Evolutionary conservation across 108 stramenopile species (phyloP).

Genomic region (Skeletonema potamos): DNA sequence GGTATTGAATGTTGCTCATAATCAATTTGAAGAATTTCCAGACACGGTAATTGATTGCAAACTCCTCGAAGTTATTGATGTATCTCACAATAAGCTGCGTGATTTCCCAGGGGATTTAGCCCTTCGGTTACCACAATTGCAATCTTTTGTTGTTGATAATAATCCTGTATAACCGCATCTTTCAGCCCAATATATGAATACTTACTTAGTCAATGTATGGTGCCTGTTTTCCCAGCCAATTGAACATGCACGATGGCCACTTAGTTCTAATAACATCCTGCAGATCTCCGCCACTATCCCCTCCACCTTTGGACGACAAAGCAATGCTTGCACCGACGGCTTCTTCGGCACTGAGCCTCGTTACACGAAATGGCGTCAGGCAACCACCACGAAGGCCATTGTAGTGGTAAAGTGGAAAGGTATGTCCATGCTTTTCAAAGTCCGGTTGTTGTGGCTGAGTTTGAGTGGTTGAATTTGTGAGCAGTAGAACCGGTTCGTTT

Average conservation of each 20-base stretch:
- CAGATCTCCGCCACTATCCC: conserved; percentile 38
- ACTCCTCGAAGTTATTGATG: conserved; percentile 33
- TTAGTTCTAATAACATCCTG: conserved; percentile 70
- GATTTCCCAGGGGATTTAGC: conserved; percentile 35
- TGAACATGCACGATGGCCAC: conserved; percentile 67
- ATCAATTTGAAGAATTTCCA: conserved; percentile 25
- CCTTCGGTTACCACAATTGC: conserved; percentile 30
- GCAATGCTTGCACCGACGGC: conserved; percentile 80
- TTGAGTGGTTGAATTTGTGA: neutral
- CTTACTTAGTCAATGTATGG: conserved; percentile 56
- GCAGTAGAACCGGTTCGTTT: neutral
- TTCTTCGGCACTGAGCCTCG: conserved; percentile 62
- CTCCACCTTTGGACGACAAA: conserved; percentile 27
- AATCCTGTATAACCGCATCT: conserved; percentile 24
- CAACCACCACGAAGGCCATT: conserved; percentile 77
- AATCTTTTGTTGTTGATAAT: conserved; percentile 34
- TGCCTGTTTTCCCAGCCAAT: conserved; percentile 60
- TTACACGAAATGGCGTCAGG: conserved; percentile 64
- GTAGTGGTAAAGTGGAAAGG: conserved; percentile 70
- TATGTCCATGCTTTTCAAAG: conserved; percentile 43
- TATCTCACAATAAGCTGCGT: conserved; percentile 35
- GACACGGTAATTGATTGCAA: conserved; percentile 12
- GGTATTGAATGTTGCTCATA: conserved; percentile 34
- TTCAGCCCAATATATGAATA: neutral
- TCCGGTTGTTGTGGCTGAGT: conserved; percentile 14